Evolutionary conservation across 2,329 filamentous ascomycete species (phyloP).

Genomic region (Fonsecaea pedrosoi): DNA sequence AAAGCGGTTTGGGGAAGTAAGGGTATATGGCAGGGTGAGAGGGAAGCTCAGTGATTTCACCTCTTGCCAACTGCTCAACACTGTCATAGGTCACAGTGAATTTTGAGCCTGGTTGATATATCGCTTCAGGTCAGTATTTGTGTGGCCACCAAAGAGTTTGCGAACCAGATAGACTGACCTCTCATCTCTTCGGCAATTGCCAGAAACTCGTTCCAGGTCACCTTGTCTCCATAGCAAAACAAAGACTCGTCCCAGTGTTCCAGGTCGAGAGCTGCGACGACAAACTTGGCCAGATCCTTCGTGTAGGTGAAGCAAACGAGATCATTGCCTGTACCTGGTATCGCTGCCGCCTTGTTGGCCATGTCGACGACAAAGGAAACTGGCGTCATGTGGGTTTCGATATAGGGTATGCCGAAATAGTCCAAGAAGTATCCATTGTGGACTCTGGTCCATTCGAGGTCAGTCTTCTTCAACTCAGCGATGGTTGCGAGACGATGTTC

Average conservation of each 20-base stretch:
- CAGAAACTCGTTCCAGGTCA: conserved; percentile 56
- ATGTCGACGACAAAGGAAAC: conserved; percentile 56
- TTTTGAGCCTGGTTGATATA: conserved; percentile 42
- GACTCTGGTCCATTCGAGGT: conserved; percentile 50
- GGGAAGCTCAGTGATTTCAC: conserved; percentile 47
- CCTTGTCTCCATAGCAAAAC: conserved; percentile 47
- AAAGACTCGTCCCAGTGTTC: conserved; percentile 52
- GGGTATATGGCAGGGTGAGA: conserved; percentile 38
- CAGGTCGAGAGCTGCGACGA: conserved; percentile 52
- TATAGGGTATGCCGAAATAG: conserved; percentile 51
- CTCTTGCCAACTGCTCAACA: conserved; percentile 45
- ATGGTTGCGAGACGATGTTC: conserved; percentile 42
- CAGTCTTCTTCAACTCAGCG: conserved; percentile 43
- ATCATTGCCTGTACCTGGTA: conserved; percentile 58
- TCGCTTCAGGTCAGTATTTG: not conserved
- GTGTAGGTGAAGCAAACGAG: conserved; percentile 57
- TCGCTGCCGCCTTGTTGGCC: conserved; percentile 52
- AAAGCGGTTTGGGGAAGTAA: conserved; percentile 38
- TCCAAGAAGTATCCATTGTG: conserved; percentile 56
- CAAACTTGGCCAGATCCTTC: conserved; percentile 57
- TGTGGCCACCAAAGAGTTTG: not conserved
- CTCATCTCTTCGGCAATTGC: conserved; percentile 51
- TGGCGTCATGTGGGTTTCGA: conserved; percentile 50
- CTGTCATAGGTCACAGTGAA: conserved; percentile 47
- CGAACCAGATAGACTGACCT: conserved; percentile 44